Evolutionary conservation across 306 rosid genomes (phyloP), one percentile per base, ranked within the genome.

Genomic region (Pterocarpus santalinus): DNA sequence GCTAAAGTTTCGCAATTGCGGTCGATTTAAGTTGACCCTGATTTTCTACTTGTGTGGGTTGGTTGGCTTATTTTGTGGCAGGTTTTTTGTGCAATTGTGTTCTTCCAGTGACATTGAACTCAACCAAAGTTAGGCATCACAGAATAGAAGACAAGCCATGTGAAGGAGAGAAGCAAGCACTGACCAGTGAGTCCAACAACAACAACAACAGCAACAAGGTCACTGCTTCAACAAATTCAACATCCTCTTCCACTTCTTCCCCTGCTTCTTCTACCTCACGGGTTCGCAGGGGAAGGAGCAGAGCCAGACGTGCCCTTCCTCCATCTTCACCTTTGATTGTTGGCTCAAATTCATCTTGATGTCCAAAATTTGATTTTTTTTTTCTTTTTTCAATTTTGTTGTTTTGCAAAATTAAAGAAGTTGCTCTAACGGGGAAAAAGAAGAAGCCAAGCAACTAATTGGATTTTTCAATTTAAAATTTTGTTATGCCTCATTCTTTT

Each of bases 61-160:
- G 60, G 33, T 35, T 63, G 49, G 44, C n/a, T 52, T 36, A 43
- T 35, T 55, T 30, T 38, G 47, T 44, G 86, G 90, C 87, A 94
- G 98, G 97, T 22, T 90, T 91, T 82, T 30, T 94, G 53, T 94
- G 97, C 89, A 94, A 91, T 77, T 94, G 98, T 85, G 97, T 94
- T 72, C 86, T 94, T 67, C 98, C 98, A 5, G 97, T 85, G 84
- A 83, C 92, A 8, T 52, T 94, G 72, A 91, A 87, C 63, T 89
- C 94, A 13, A 91, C 95, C 0, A 94, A 85, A 91, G 93, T 94
- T 41, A 75, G 96, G 65, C 97, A 94, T 82, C 89, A 92, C 76
- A 86, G 76, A 74, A 88, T 89, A 8, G 92, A 89, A 33, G 91
- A 91, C 2, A 90, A 92, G 83, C 85, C 78, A 66, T 79, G 87